These are phyloP conservation scores for Hemileccinum rubropunctum DNA, from an alignment of 768 basidiomycete species.

Conservation along the genomic window DNA sequence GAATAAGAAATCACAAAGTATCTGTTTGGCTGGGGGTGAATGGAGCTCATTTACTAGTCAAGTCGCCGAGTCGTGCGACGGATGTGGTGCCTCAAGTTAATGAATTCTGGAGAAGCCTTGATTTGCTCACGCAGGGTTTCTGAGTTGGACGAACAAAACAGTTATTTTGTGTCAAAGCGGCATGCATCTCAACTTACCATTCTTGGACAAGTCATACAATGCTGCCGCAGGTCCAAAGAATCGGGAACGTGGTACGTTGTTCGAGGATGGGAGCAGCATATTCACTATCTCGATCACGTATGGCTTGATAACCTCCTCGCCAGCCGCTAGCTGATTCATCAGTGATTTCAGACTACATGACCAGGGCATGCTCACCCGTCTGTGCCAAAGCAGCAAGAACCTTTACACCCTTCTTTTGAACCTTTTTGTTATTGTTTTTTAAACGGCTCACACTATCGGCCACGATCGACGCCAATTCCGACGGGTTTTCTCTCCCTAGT, in stretches of 20 bases:
- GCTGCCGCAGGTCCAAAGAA: background rate
- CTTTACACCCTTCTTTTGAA: background rate
- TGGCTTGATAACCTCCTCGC: background rate
- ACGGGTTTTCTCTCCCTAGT: background rate
- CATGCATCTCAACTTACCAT: background rate
- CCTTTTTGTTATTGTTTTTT: background rate
- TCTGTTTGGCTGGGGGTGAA: too few relatives aligned
- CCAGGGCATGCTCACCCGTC: background rate
- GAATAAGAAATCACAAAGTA: too few relatives aligned
- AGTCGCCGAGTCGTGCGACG: too few relatives aligned
- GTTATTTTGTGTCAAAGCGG: background rate
- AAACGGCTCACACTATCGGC: background rate
- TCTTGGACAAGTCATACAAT: slow-evolving; percentile 3
- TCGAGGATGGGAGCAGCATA: background rate
- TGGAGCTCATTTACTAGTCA: too few relatives aligned
- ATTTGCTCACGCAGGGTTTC: slow-evolving; percentile 2
- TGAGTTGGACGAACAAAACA: background rate
- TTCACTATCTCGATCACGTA: background rate
- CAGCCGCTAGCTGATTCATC: background rate
- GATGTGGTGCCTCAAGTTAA: background rate
- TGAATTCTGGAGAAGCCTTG: background rate
- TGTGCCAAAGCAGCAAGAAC: slow-evolving; percentile 6
- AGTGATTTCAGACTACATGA: background rate
- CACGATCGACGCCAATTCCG: background rate
- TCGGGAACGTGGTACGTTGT: background rate